Conservation (phyloP, 495 filamentous ascomycete species). For the Ramalina peruviana region DNA sequence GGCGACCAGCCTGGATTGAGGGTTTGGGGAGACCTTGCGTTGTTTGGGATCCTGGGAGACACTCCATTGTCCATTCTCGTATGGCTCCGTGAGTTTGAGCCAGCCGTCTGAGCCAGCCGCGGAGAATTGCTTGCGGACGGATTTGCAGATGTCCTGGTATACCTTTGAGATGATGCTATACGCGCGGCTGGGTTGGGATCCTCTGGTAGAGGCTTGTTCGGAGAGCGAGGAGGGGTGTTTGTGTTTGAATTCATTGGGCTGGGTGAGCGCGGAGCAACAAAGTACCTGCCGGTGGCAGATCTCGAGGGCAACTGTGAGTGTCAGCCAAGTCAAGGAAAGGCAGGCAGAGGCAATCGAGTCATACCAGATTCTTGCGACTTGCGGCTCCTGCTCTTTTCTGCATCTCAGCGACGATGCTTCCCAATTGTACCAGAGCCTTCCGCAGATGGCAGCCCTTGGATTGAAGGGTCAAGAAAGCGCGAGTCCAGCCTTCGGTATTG, state of each 20-base stretch:
- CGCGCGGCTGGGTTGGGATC: conserved; percentile 11
- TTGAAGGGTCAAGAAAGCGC: conserved; percentile 55
- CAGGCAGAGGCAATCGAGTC: conserved; percentile 2
- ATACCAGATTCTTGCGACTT: conserved; percentile 45
- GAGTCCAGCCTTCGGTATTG: conserved; percentile 77
- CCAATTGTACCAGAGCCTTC: conserved; percentile 47
- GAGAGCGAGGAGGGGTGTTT: conserved; percentile 13
- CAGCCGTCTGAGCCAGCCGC: conserved; percentile 4
- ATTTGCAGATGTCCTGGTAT: conserved; percentile 6
- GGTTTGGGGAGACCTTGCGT: neutral
- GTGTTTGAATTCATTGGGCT: conserved; percentile 10
- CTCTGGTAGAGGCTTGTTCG: conserved; percentile 13
- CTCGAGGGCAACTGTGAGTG: conserved; percentile 10
- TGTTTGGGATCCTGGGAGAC: neutral
- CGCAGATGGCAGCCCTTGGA: conserved; percentile 47
- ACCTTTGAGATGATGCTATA: conserved; percentile 11
- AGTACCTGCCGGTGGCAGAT: conserved; percentile 14
- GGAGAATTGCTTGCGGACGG: conserved; percentile 8
- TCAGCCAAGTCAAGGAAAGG: neutral
- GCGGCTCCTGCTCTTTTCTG: conserved; percentile 60
- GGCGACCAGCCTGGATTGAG: neutral
- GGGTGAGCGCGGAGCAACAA: conserved; percentile 7
- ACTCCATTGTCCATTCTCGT: neutral
- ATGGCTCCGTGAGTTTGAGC: neutral
- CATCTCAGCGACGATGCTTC: conserved; percentile 59